Evolutionary conservation across 306 rosid genomes (phyloP).

Genomic region (Quercus glauca): DNA sequence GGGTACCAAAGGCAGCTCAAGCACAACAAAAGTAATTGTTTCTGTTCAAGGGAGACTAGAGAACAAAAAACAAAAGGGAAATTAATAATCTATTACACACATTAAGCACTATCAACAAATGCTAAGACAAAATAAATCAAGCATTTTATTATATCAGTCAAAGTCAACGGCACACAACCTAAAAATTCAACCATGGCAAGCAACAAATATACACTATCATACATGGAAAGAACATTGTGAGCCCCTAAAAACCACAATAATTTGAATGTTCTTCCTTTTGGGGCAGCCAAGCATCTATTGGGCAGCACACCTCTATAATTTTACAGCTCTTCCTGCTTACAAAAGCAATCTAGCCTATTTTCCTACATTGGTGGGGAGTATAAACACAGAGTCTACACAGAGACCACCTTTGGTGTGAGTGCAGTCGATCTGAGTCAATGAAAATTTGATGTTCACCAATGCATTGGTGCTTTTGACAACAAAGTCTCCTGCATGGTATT

Average conservation of each 20-base stretch:
- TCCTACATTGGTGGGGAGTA: constrained; percentile 36
- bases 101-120: too few species aligned
- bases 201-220: neutral
- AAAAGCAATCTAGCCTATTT: constrained; percentile 30
- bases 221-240: constrained; percentile 1
- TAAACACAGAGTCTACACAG: constrained; percentile 73
- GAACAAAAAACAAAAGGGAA: too few species aligned
- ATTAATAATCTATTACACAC: too few species aligned
- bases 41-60: too few species aligned
- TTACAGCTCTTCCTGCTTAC: constrained; percentile 26
- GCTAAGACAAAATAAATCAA: neutral
- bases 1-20: too few species aligned
- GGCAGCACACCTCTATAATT: constrained; percentile 11
- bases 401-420: constrained; percentile 94
- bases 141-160: neutral
- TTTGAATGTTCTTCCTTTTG: neutral
- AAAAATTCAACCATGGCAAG: neutral
- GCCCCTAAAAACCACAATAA: neutral
- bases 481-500: constrained; percentile 72
- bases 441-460: constrained; percentile 64
- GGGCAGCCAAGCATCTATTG: neutral
- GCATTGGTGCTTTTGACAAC: constrained; percentile 42
- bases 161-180: neutral
- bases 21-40: too few species aligned
- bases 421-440: constrained; percentile 80